Conservation (phyloP, 2,329 filamentous ascomycete species). For the Alternaria longipes region DNA sequence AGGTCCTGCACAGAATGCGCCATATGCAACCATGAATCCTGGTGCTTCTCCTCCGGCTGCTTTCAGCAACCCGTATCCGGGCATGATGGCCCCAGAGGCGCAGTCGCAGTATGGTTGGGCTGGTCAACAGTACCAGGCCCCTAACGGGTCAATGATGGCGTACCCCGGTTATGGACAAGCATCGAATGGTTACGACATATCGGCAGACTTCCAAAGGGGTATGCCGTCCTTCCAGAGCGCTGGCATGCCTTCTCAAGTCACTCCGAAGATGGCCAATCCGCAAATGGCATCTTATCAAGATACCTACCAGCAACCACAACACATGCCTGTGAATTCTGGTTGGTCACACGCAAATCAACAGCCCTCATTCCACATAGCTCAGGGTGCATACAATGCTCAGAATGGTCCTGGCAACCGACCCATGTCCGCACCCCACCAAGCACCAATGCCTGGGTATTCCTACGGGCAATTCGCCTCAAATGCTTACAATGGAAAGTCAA, state of each 20-base stretch:
- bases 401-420: constrained; percentile 43
- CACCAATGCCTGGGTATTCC: constrained; percentile 65
- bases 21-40: constrained; percentile 41
- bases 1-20: constrained; percentile 38
- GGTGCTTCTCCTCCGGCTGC: constrained; percentile 40
- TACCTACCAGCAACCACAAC: constrained; percentile 41
- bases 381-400: constrained; percentile 35
- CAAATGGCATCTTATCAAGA: constrained; percentile 48
- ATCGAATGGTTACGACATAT: constrained; percentile 55
- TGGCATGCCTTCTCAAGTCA: constrained; percentile 45
- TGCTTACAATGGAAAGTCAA: constrained; percentile 66
- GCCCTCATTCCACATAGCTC: constrained; percentile 37
- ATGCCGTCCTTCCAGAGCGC: constrained; percentile 57
- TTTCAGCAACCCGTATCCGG: constrained; percentile 45
- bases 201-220: constrained; percentile 56
- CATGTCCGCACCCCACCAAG: constrained; percentile 48
- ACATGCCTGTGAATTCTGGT: constrained; percentile 39
- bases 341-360: constrained; percentile 49
- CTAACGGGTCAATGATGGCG: constrained; percentile 36
- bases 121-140: constrained; percentile 41
- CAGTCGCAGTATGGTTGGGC: constrained; percentile 50
- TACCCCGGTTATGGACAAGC: constrained; percentile 41
- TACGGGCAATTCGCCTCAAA: constrained; percentile 80
- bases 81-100: constrained; percentile 49
- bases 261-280: constrained; percentile 50